These are phyloP conservation scores for Tulasnella calospora DNA, from an alignment of 768 basidiomycete genomes.

Conservation along the genomic window DNA sequence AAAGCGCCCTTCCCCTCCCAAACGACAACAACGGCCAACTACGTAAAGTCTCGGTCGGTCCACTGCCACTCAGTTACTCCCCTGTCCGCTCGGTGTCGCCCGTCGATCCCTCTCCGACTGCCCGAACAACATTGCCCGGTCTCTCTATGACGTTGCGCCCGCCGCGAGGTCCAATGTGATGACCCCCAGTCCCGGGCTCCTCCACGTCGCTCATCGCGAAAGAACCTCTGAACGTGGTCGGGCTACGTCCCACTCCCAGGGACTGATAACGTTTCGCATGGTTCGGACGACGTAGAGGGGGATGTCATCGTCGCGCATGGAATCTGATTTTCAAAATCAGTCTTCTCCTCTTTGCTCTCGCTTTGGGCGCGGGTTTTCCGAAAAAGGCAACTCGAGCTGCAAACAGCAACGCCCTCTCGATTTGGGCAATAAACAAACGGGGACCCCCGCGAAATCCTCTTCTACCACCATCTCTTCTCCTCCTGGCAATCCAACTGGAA, in stretches of 20 bases:
- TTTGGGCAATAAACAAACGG: conserved; percentile 1
- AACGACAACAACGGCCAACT: background rate
- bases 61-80: background rate
- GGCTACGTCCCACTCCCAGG: background rate
- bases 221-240: conserved; percentile 1
- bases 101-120: background rate
- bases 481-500: background rate
- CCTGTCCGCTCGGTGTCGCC: background rate
- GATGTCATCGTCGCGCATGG: background rate
- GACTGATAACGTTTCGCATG: background rate
- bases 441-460: background rate
- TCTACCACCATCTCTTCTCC: background rate
- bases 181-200: background rate
- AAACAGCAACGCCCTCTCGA: background rate
- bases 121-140: background rate
- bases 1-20: conserved; percentile 2
- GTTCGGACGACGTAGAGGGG: background rate
- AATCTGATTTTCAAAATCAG: background rate
- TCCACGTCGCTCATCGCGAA: background rate
- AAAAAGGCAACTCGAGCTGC: background rate
- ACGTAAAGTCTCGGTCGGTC: background rate
- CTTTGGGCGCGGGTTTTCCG: background rate
- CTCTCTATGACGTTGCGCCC: background rate
- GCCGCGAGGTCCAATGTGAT: background rate
- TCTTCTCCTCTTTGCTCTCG: background rate